Percentiles rank a stretch among this genome's conserved stretches.
phyloP scores from a whole-genome alignment of 179 eudicot species.

The Drosera spatulata region DNA sequence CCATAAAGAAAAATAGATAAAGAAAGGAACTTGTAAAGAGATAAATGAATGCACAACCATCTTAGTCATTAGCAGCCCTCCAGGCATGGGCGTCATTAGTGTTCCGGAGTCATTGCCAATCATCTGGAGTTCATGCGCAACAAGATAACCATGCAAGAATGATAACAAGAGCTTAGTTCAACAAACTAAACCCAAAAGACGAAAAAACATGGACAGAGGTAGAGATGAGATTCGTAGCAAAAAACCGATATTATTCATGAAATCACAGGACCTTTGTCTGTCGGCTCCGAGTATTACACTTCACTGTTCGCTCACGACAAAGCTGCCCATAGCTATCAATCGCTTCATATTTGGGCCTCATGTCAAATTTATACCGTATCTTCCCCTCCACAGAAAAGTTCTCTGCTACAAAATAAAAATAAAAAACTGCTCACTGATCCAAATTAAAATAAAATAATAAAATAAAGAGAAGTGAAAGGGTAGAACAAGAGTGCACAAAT shows the following conservation, averaged over 20 bases:
- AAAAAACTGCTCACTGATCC: too few species aligned
- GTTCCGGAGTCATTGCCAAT: constrained; percentile 58
- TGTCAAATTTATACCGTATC: constrained; percentile 65
- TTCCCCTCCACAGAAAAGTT: constrained; percentile 72
- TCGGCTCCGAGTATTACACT: constrained; percentile 53
- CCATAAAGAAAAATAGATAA: not conserved
- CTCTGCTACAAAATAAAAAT: constrained; percentile 26
- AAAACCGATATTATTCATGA: constrained; percentile 2
- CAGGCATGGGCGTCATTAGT: constrained; percentile 68
- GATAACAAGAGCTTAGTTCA: not conserved
- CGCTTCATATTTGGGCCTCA: constrained; percentile 70
- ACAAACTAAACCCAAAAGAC: not conserved
- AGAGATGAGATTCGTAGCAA: not conserved
- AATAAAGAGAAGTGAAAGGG: too few species aligned
- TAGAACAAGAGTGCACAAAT: too few species aligned
- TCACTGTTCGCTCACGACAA: constrained; percentile 74
- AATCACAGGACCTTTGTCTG: constrained; percentile 54
- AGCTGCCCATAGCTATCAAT: constrained; percentile 69
- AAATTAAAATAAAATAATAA: too few species aligned
- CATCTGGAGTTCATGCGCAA: constrained; percentile 27
- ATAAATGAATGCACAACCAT: constrained; percentile 13
- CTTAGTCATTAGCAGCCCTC: constrained; percentile 23
- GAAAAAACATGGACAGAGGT: not conserved
- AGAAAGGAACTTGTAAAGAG: not conserved
- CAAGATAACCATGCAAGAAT: not conserved